These are phyloP conservation scores for Rubus idaeus DNA, from an alignment of 306 rosid species.

Conservation along the genomic window DNA sequence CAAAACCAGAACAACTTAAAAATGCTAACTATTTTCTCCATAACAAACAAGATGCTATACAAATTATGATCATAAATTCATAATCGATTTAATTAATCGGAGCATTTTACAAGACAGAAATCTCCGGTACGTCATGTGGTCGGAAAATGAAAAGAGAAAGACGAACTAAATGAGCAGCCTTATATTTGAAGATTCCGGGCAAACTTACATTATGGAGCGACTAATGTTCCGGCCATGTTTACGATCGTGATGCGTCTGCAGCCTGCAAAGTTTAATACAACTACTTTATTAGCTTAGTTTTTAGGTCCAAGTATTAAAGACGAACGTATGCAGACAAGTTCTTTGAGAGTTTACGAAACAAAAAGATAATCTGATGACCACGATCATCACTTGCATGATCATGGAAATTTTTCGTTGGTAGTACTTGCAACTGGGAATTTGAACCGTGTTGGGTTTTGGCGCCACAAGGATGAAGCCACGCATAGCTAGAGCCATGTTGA, in stretches of 20 bases:
- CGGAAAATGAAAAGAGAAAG: background rate
- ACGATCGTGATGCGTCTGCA: background rate
- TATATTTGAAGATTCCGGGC: background rate
- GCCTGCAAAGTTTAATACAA: background rate
- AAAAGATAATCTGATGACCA: background rate
- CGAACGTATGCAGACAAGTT: background rate
- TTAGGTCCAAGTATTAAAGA: background rate
- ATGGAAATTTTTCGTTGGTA: background rate
- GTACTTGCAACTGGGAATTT: conserved; percentile 1
- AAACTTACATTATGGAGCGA: conserved; percentile 7
- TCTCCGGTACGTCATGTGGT: no score
- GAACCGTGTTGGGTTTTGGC: conserved; percentile 3
- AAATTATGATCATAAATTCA: no score
- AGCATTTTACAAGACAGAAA: no score
- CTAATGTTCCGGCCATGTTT: background rate
- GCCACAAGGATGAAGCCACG: background rate
- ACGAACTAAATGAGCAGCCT: background rate
- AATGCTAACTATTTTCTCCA: no score
- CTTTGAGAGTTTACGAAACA: background rate
- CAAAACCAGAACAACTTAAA: no score
- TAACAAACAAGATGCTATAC: no score
- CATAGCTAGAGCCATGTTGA: conserved; percentile 7
- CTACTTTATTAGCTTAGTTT: background rate
- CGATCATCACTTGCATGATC: background rate
- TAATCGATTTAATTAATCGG: no score